A percentile compares a stretch with the other conserved stretches of the same genome.
Evolutionary conservation across 2,329 filamentous ascomycete genomes (phyloP).

Genomic region (Aspergillus texensis): DNA sequence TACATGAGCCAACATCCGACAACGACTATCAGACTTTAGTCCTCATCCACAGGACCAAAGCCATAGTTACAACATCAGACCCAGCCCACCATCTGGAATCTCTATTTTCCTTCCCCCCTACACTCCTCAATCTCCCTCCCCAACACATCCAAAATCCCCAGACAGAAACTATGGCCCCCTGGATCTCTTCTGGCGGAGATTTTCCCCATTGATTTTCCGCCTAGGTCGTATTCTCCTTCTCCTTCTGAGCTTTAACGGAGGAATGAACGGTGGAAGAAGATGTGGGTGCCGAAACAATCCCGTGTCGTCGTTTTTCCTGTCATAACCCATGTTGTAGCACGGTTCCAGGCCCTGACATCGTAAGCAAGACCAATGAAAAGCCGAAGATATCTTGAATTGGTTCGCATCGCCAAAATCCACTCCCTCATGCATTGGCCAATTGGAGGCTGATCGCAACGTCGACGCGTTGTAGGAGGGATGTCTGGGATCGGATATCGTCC

Average conservation of each 20-base stretch:
- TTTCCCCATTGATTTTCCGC: no score
- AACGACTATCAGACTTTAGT: not conserved
- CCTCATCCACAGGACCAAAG: no score
- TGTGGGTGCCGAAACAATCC: no score
- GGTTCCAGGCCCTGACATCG: not conserved
- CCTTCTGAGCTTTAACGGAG: no score
- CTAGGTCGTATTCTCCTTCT: no score
- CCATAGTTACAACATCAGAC: not conserved
- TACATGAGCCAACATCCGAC: not conserved
- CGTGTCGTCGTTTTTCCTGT: no score
- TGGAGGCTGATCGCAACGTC: not conserved
- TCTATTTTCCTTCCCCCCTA: conserved; percentile 8
- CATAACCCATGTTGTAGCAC: no score
- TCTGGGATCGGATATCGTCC: not conserved
- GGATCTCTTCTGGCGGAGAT: no score
- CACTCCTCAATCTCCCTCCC: not conserved
- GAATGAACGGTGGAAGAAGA: no score
- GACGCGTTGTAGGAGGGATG: not conserved
- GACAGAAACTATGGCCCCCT: no score
- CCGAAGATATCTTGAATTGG: not conserved
- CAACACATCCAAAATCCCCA: no score
- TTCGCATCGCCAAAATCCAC: not conserved
- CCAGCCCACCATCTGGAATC: not conserved
- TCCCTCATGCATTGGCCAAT: not conserved
- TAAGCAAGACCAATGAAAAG: not conserved